These are phyloP conservation scores for Hericium erinaceus DNA, from an alignment of 768 basidiomycete genomes.

Conservation along the genomic window DNA sequence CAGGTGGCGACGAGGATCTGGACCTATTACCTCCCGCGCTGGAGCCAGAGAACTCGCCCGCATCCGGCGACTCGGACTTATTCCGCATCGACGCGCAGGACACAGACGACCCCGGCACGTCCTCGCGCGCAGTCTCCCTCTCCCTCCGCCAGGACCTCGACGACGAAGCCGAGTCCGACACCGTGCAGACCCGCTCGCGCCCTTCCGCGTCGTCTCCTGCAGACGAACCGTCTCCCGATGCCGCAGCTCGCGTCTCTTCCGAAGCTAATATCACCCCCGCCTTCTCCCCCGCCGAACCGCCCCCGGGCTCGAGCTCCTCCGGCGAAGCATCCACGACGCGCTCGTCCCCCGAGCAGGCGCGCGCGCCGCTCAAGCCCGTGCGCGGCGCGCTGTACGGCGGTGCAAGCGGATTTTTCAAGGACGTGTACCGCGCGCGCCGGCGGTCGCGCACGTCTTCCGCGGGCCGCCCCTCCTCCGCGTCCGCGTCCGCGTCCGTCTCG, in stretches of 20 bases:
- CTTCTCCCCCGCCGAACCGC: not conserved
- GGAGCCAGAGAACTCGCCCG: no score
- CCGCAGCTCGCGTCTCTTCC: not conserved
- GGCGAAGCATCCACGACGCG: not conserved
- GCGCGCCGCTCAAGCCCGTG: not conserved
- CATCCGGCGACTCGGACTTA: no score
- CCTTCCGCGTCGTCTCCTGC: not conserved
- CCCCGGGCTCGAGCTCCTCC: not conserved
- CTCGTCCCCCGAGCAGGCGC: not conserved
- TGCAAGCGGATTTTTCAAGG: constrained; percentile 6
- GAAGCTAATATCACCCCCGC: no score
- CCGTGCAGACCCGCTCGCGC: no score
- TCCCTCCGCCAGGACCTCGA: no score
- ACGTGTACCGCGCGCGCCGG: constrained; percentile 2
- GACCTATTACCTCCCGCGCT: no score
- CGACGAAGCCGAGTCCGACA: no score
- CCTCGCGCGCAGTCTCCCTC: no score
- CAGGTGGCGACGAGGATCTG: no score
- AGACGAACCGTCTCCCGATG: not conserved
- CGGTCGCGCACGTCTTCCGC: not conserved
- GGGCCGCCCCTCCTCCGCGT: not conserved
- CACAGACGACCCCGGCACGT: no score
- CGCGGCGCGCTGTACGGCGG: constrained; percentile 9
- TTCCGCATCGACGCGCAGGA: no score
- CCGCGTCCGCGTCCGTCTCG: not conserved